phyloP scores from a whole-genome alignment of 75 land plant species.

The Pinus taeda region DNA sequence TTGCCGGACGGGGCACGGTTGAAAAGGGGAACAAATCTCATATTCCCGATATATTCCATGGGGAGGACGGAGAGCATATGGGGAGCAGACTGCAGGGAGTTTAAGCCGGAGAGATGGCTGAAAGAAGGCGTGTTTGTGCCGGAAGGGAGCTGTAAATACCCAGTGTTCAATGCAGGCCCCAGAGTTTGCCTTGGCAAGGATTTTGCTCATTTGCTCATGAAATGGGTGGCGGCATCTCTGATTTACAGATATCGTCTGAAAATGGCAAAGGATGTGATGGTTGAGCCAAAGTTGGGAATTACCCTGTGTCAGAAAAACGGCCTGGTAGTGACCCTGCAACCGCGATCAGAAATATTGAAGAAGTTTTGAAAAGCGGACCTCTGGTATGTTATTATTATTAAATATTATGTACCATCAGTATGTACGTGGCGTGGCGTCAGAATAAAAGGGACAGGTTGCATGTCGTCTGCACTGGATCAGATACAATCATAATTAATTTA shows the following conservation, averaged over 20 bases:
- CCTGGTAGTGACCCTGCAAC: slow-evolving; percentile 32
- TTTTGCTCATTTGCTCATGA: slow-evolving; percentile 56
- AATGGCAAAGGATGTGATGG: slow-evolving; percentile 27
- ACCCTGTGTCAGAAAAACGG: slow-evolving; percentile 64
- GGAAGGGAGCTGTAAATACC: slow-evolving; percentile 40
- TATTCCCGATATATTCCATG: slow-evolving; percentile 60
- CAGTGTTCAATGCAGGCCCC: slow-evolving; percentile 64
- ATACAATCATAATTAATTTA: too few relatives aligned
- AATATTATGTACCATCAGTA: too few relatives aligned
- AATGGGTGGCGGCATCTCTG: slow-evolving; percentile 40
- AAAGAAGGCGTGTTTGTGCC: slow-evolving; percentile 23
- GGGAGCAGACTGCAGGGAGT: slow-evolving; percentile 67
- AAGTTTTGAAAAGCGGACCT: neutral
- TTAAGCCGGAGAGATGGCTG: slow-evolving; percentile 58
- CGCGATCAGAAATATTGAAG: neutral
- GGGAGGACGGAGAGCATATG: slow-evolving; percentile 70
- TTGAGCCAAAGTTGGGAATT: slow-evolving; percentile 43
- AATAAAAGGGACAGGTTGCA: too few relatives aligned
- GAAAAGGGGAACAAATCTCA: slow-evolving; percentile 39
- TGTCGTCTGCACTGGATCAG: too few relatives aligned
- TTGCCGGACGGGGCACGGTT: slow-evolving; percentile 49
- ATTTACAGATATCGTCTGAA: slow-evolving; percentile 27
- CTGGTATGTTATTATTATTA: too few relatives aligned
- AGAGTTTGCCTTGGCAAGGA: slow-evolving; percentile 62
- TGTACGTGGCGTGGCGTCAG: too few relatives aligned